phyloP scores from a whole-genome alignment of 768 basidiomycete species.

The Lentinula edodes region DNA sequence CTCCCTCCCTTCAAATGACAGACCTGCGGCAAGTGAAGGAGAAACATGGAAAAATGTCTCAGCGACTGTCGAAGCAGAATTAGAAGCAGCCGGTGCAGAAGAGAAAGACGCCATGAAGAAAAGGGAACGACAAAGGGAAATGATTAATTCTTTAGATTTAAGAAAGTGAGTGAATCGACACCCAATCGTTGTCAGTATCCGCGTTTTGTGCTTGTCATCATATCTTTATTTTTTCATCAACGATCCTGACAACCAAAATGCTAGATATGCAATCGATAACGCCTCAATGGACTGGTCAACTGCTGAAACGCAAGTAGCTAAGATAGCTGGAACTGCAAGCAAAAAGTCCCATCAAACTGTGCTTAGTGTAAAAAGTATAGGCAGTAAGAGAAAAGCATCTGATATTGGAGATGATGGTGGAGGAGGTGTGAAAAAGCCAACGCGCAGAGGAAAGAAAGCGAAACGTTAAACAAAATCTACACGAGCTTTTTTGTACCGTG shows the following conservation, averaged over 20 bases:
- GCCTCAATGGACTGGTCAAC: slow-evolving; percentile 63
- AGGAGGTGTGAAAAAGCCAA: slow-evolving; percentile 41
- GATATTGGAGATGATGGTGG: slow-evolving; percentile 24
- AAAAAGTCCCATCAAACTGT: slow-evolving; percentile 56
- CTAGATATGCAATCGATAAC: slow-evolving; percentile 73
- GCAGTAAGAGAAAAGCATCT: slow-evolving; percentile 58
- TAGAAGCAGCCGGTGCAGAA: slow-evolving; percentile 74
- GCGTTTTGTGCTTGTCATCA: slow-evolving; percentile 4
- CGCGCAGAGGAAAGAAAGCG: slow-evolving; percentile 40
- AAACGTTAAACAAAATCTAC: slow-evolving; percentile 25
- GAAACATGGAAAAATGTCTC: slow-evolving; percentile 40
- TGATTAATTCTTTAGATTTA: slow-evolving; percentile 86
- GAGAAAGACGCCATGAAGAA: slow-evolving; percentile 51
- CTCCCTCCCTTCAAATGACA: slow-evolving; percentile 5
- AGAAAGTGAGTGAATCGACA: slow-evolving; percentile 47
- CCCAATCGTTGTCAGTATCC: slow-evolving; percentile 8
- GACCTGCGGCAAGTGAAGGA: slow-evolving; percentile 2
- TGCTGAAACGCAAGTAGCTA: slow-evolving; percentile 69
- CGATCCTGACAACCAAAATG: not conserved
- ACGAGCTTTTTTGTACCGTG: not conserved
- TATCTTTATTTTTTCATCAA: not conserved
- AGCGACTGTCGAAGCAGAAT: slow-evolving; percentile 54
- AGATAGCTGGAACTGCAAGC: slow-evolving; percentile 23
- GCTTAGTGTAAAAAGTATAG: slow-evolving; percentile 62
- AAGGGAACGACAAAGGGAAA: slow-evolving; percentile 74